These are phyloP conservation scores for Pascua guehoae DNA, from an alignment of 1,284 basidiomycete species.

Conservation along the genomic window DNA sequence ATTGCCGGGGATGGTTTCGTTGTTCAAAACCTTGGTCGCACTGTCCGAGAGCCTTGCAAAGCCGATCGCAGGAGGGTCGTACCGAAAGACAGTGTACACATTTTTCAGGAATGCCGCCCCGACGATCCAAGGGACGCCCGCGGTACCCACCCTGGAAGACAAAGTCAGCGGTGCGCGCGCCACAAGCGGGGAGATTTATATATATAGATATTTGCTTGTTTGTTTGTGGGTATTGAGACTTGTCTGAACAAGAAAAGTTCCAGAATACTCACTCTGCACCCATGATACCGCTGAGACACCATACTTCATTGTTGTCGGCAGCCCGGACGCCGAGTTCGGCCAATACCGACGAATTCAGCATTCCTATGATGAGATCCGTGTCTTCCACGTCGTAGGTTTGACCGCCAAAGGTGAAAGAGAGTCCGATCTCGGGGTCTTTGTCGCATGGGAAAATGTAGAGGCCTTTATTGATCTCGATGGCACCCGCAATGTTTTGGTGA, in stretches of 20 bases:
- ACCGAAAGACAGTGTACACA: constrained; percentile 81
- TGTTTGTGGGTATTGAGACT: no score
- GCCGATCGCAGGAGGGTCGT: constrained; percentile 69
- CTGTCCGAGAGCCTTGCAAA: constrained; percentile 58
- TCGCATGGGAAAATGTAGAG: constrained; percentile 22
- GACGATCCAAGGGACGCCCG: constrained; percentile 53
- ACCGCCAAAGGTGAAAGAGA: constrained; percentile 7
- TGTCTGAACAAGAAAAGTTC: no score
- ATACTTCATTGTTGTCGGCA: background rate
- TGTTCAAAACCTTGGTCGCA: background rate
- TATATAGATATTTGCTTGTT: no score
- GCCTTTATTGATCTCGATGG: background rate
- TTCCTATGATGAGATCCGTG: background rate
- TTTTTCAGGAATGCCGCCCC: constrained; percentile 64
- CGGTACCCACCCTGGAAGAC: no score
- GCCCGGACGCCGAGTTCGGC: no score
- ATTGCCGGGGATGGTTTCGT: no score
- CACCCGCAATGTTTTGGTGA: constrained; percentile 18
- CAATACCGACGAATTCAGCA: background rate
- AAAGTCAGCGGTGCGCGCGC: no score
- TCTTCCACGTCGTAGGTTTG: constrained; percentile 1
- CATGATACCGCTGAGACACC: background rate
- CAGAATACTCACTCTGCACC: no score
- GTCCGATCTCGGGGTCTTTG: constrained; percentile 3
- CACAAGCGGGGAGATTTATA: no score